Evolutionary conservation across 169 alveolate species (phyloP), one percentile per base, ranked within the genome.

Genomic region (Amoebophrya sp.): DNA sequence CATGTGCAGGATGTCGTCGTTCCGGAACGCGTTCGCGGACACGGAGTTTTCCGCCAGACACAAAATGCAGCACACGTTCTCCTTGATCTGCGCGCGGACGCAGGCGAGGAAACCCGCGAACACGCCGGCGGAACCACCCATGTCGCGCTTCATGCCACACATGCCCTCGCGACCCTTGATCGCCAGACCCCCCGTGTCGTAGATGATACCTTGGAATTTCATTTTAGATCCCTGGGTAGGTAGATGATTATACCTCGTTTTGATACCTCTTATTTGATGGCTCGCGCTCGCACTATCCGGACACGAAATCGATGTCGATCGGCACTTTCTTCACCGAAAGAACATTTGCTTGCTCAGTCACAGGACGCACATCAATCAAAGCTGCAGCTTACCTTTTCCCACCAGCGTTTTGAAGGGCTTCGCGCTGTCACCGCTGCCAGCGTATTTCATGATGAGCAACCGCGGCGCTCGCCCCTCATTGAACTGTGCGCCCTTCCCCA

Each of bases 11-110:
- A 98, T 96, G 91, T 98, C 99, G 26, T 98, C 97, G 34, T 99
- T 99, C 89, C 98, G 92, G 94, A 97, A 97, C 10, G 99, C 91
- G 40, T 94, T 94, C 34, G 94, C 89, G 40, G 96, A 96, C 38
- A 98, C 95, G 94, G 97, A 94, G 95, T 98, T 98, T 92, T 98
- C 99, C 88, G 97, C 95, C 4, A 95, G 94, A 15, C 98, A 98
- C 43, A 96, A 92, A 50, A 97, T 58, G 93, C 96, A 95, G 93
- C 96, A 98, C 4, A 97, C 94, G 91, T 96, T 97, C 43, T 94
- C 95, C 40, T 93, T 94, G 2, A 98, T 97, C 92, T 95, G 94
- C 42, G 95, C 90, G 41, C 92, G 88, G 10, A 95, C 99, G 10
- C 95, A 88, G 48, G 97, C 95, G 70, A 92, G 91, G 18, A 97